Percentiles rank a stretch among this genome's conserved stretches.
Conservation (phyloP, 2,329 filamentous ascomycete genomes). For the Cordyceps pruinosa region DNA sequence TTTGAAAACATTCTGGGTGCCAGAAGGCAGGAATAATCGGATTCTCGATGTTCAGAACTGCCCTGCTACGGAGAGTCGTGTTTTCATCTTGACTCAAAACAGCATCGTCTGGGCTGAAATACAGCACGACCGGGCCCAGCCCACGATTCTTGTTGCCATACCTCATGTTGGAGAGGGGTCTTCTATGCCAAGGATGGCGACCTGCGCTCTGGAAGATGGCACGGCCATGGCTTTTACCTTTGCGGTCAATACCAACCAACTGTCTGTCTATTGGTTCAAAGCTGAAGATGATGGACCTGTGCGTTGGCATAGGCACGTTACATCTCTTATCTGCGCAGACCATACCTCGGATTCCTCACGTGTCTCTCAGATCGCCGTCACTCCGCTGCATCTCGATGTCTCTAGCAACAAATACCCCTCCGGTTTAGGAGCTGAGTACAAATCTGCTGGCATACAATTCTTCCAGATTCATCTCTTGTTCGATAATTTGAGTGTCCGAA, state of each 20-base stretch:
- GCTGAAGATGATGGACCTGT: slow-evolving; percentile 20
- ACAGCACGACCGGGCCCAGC: not conserved
- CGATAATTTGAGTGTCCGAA: slow-evolving; percentile 36
- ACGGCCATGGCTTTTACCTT: slow-evolving; percentile 28
- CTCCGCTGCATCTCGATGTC: slow-evolving; percentile 20
- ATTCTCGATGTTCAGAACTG: slow-evolving; percentile 1
- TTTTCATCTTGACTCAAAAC: slow-evolving; percentile 9
- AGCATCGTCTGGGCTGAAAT: slow-evolving; percentile 10
- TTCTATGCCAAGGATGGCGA: slow-evolving; percentile 21
- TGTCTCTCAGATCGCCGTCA: slow-evolving; percentile 24
- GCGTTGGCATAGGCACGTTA: slow-evolving; percentile 32
- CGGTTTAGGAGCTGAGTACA: slow-evolving; percentile 26
- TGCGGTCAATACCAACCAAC: slow-evolving; percentile 24
- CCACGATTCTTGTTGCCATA: slow-evolving; percentile 5
- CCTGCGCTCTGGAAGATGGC: slow-evolving; percentile 16
- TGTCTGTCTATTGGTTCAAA: slow-evolving; percentile 31
- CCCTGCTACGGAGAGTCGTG: not conserved
- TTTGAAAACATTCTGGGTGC: not conserved
- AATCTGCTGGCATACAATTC: slow-evolving; percentile 31
- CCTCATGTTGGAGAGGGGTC: not conserved
- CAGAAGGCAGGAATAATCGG: not conserved
- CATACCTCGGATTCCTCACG: slow-evolving; percentile 2
- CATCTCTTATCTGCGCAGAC: slow-evolving; percentile 19
- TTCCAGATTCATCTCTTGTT: slow-evolving; percentile 40
- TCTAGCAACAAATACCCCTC: slow-evolving; percentile 6